Percentiles rank a stretch among this genome's conserved stretches.
Conservation (phyloP, 2,329 filamentous ascomycete genomes). For the Bretziella fagacearum region DNA sequence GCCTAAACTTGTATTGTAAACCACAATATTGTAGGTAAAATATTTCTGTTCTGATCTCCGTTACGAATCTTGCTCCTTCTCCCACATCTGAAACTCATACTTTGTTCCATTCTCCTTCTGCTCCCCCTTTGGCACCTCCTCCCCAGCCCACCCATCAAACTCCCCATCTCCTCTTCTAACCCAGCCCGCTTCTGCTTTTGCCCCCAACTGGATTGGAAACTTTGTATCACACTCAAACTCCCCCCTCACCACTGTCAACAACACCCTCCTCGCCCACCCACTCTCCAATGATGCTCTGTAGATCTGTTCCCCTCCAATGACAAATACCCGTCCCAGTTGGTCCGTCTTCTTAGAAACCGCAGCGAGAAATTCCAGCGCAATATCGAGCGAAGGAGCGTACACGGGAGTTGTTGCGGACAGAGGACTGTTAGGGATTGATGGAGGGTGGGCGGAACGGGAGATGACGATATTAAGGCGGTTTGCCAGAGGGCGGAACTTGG, state of each 20-base stretch:
- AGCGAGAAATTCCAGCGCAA: constrained; percentile 34
- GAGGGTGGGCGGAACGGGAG: constrained; percentile 32
- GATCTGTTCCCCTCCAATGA: constrained; percentile 82
- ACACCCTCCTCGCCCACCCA: constrained; percentile 36
- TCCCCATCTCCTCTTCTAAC: too few relatives aligned
- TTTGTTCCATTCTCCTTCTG: too few relatives aligned
- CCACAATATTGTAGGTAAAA: too few relatives aligned
- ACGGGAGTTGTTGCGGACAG: constrained; percentile 24
- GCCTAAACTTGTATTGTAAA: too few relatives aligned
- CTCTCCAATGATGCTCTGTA: constrained; percentile 57
- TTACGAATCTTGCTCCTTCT: too few relatives aligned
- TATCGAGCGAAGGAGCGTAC: constrained; percentile 39
- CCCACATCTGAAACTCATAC: too few relatives aligned
- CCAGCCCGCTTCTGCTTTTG: too few relatives aligned
- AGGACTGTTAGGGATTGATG: neutral
- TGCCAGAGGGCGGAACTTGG: constrained; percentile 59
- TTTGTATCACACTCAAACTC: constrained; percentile 69
- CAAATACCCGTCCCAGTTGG: constrained; percentile 47
- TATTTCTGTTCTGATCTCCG: too few relatives aligned
- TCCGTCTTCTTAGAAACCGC: constrained; percentile 14
- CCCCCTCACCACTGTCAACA: constrained; percentile 50
- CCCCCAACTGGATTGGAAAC: too few relatives aligned
- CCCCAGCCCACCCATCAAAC: too few relatives aligned
- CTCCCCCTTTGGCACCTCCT: too few relatives aligned
- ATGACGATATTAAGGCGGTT: constrained; percentile 72